Conservation (phyloP, 805 yeast genomes). For the Schwanniomyces occidentalis region DNA sequence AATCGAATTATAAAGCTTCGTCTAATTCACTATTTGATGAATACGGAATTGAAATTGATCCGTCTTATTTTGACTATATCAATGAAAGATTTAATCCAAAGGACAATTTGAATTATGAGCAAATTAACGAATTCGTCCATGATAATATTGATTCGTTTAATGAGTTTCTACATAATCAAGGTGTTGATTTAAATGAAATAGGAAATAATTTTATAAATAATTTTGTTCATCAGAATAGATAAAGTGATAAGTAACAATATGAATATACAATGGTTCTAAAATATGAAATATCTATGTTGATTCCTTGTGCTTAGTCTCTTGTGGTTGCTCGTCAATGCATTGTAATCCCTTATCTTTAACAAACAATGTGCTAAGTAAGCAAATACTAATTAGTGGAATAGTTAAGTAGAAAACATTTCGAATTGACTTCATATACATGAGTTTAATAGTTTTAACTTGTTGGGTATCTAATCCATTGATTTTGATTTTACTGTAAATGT, state of each 20-base stretch:
- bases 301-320: not conserved
- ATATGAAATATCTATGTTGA: not conserved
- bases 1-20: not conserved
- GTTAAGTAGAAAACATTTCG: conserved; percentile 31
- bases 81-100: conserved; percentile 7
- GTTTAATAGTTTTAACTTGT: conserved; percentile 19
- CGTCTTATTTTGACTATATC: conserved; percentile 14
- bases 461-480: conserved; percentile 17
- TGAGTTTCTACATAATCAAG: conserved; percentile 3
- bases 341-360: conserved; percentile 42
- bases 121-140: conserved; percentile 6
- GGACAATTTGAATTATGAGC: conserved; percentile 8
- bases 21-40: conserved; percentile 12
- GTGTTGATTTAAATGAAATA: conserved; percentile 3
- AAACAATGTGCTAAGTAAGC: conserved; percentile 29
- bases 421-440: conserved; percentile 30
- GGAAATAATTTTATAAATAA: conserved; percentile 3
- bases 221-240: too few relatives aligned
- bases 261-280: not conserved
- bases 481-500: conserved; percentile 20
- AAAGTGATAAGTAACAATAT: too few relatives aligned
- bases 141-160: conserved; percentile 6
- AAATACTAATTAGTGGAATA: conserved; percentile 35
- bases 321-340: conserved; percentile 30
- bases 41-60: conserved; percentile 18